Base-by-base conservation (phyloP, 1,284 basidiomycete species). In the Apiotrichum domesticum region DNA sequence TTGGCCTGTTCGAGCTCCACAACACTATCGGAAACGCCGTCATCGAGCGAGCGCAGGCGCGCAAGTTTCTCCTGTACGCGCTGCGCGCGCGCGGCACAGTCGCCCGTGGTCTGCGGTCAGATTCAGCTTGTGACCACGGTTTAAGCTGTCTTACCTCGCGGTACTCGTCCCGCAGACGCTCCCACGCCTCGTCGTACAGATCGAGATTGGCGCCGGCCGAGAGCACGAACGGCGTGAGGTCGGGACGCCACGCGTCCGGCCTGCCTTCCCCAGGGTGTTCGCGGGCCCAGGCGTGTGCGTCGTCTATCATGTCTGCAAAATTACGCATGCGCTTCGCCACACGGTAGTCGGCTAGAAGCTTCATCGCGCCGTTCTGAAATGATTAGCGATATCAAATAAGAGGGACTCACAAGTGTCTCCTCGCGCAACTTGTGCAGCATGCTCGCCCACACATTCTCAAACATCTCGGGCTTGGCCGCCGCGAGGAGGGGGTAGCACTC, bases 1-100 rank as follows among this genome's bases (percentile, higher is more conserved):
- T 74, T 71, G 9, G 75, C 70, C 75, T 77, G 57, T 33, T 72
- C 68, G 3, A 77, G 62, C 56, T 75, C 73, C 4, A 68, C 55
- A 1, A 72, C 70, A 8, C 73, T 69, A 29, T 71, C 70, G 3
- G 65, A 61, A 0, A 75, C 69, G 32, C 64, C 65, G 29, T 55
- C 58, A 56, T 75, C 73, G 10, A 75, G 46, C n/a, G 66, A 51
- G 7, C 61, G 61, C 46, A 77, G 58, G n/a, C 59, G 54, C 13
- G 63, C 68, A 35, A 67, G 66, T 54, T 77, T 77, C 32, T 59
- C 63, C 47, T 64, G 48, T 6, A 77, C 66, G 13, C 68, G 63
- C n/a, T 52, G 54, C 35, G 66, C 67, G 34, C 69, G 66, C 11
- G 63, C 62, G 0, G 61, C 46, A 46, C 66, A 68, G 21, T 71